Evolutionary conservation across 495 filamentous ascomycete species (phyloP).

Genomic region (Bacidia rubella): DNA sequence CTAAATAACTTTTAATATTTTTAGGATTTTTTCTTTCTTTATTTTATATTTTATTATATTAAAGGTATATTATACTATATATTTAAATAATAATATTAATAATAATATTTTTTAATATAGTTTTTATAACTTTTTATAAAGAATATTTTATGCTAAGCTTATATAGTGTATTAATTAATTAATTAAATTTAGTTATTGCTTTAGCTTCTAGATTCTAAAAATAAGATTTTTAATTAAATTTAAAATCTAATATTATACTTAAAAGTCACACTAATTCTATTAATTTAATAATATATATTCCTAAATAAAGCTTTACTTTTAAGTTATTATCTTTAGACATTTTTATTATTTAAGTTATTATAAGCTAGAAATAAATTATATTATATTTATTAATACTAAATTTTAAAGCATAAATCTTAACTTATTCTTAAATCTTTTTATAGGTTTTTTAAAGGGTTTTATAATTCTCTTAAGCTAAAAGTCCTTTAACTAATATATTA

Average conservation of each 20-base stretch:
- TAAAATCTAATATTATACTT: neutral
- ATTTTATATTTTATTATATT: constrained; percentile 2
- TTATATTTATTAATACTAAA: too few relatives aligned
- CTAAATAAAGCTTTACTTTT: neutral
- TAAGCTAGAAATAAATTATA: too few relatives aligned
- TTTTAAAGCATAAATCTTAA: too few relatives aligned
- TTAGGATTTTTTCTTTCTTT: neutral
- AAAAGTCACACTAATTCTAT: neutral
- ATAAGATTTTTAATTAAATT: neutral
- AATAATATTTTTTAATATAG: neutral
- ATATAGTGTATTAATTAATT: neutral
- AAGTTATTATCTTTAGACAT: neutral
- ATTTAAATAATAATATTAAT: neutral
- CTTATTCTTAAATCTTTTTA: too few relatives aligned
- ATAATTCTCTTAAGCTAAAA: too few relatives aligned
- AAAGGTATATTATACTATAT: neutral
- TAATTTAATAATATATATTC: neutral
- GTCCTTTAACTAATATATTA: too few relatives aligned
- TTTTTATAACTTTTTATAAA: neutral
- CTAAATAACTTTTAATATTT: constrained; percentile 2
- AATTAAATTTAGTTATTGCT: neutral
- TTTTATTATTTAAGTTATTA: too few relatives aligned
- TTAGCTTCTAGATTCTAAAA: neutral
- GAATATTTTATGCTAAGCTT: neutral
- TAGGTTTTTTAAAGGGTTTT: too few relatives aligned